These are phyloP conservation scores for Phytophthora pinifolia DNA, from an alignment of 352 stramenopile species.

Conservation along the genomic window DNA sequence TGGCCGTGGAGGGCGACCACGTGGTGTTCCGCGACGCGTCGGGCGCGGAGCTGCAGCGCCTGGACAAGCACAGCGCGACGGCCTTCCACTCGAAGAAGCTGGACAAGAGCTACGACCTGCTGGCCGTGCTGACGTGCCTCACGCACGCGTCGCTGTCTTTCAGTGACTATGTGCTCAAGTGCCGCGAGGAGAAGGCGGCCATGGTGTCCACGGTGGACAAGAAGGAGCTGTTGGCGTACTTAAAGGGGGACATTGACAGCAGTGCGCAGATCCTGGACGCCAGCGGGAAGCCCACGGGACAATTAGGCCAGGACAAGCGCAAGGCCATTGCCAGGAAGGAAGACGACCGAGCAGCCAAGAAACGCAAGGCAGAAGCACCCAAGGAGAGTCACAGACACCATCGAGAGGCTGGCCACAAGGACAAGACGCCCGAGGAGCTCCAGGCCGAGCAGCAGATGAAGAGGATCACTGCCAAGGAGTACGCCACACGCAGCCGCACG, in stretches of 20 bases:
- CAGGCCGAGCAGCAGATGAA: constrained; percentile 54
- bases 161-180: constrained; percentile 86
- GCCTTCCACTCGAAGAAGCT: constrained; percentile 83
- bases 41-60: constrained; percentile 42
- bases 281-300: constrained; percentile 12
- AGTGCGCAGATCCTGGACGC: constrained; percentile 68
- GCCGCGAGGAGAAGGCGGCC: constrained; percentile 67
- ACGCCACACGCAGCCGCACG: constrained; percentile 62
- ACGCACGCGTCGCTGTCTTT: constrained; percentile 72
- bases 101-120: constrained; percentile 83
- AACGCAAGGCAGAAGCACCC: constrained; percentile 36
- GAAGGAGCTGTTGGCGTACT: constrained; percentile 83
- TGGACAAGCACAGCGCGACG: constrained; percentile 69
- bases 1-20: constrained; percentile 56
- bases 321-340: constrained; percentile 1
- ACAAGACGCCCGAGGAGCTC: constrained; percentile 32
- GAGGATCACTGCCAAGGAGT: constrained; percentile 67
- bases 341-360: constrained; percentile 40
- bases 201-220: constrained; percentile 89
- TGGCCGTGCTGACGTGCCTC: constrained; percentile 83
- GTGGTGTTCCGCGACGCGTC: constrained; percentile 62
- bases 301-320: constrained; percentile 17
- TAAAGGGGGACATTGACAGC: constrained; percentile 82
- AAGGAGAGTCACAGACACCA: constrained; percentile 21
- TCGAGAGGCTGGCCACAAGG: constrained; percentile 30